Percentiles rank a stretch among this genome's conserved stretches.
Evolutionary conservation across 805 yeast species (phyloP).

Genomic region (Tetrapisispora phaffii): DNA sequence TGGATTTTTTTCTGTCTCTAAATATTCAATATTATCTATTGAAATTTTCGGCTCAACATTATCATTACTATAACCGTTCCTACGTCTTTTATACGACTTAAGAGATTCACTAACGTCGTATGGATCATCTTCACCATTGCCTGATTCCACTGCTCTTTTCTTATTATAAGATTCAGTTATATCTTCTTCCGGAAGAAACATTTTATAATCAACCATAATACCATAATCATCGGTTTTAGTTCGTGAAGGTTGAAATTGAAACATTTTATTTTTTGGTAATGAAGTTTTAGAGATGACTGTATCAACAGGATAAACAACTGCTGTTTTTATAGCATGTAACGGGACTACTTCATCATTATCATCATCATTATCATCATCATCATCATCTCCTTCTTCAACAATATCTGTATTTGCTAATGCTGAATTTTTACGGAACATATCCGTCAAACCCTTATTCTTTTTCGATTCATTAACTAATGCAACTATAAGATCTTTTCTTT

Average conservation of each 20-base stretch:
- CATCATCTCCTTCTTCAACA: conserved; percentile 11
- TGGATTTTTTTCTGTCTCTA: conserved; percentile 47
- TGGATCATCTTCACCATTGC: conserved; percentile 19
- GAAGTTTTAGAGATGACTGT: conserved; percentile 15
- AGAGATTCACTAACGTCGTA: conserved; percentile 18
- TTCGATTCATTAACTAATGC: conserved; percentile 27
- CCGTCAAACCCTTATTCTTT: conserved; percentile 15
- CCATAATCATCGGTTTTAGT: conserved; percentile 83
- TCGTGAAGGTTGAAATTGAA: conserved; percentile 57
- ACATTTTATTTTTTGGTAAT: conserved; percentile 45
- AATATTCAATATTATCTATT: conserved; percentile 41
- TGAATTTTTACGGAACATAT: not conserved
- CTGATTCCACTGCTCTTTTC: conserved; percentile 15
- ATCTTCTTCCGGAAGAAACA: conserved; percentile 42
- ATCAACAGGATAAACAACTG: conserved; percentile 23
- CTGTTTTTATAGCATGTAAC: conserved; percentile 6
- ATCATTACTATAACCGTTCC: conserved; percentile 24
- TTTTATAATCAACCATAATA: conserved; percentile 53
- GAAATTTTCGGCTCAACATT: conserved; percentile 30
- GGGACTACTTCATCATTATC: conserved; percentile 27
- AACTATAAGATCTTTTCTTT: conserved; percentile 27
- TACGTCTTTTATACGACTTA: conserved; percentile 12
- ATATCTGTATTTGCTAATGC: not conserved
- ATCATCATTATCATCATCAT: conserved; percentile 25
- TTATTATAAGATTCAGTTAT: conserved; percentile 21